These are phyloP conservation scores for Spathaspora hagerdaliae DNA, from an alignment of 805 yeast species.

Conservation along the genomic window DNA sequence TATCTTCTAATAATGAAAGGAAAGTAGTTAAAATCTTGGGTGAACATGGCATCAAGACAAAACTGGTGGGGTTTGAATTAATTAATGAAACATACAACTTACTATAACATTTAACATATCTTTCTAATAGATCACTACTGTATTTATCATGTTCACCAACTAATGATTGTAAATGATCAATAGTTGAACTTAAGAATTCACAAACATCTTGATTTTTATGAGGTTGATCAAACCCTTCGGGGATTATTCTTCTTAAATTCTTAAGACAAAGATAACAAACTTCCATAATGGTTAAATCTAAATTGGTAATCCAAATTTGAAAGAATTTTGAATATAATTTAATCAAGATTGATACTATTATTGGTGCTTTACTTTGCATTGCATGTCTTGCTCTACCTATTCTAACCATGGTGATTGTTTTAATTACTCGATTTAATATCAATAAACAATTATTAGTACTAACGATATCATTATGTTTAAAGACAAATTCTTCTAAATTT, in stretches of 20 bases:
- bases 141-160: slow-evolving; percentile 49
- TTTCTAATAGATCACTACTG: slow-evolving; percentile 55
- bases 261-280: slow-evolving; percentile 77
- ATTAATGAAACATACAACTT: slow-evolving; percentile 66
- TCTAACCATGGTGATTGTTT: slow-evolving; percentile 67
- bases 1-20: slow-evolving; percentile 55
- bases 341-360: slow-evolving; percentile 55
- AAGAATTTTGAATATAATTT: slow-evolving; percentile 58
- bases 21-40: slow-evolving; percentile 58
- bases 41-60: slow-evolving; percentile 64
- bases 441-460: slow-evolving; percentile 60
- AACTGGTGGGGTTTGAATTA: slow-evolving; percentile 61
- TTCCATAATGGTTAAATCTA: slow-evolving; percentile 57
- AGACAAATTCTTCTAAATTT: slow-evolving; percentile 41
- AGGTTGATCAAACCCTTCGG: slow-evolving; percentile 72
- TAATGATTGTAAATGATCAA: slow-evolving; percentile 58
- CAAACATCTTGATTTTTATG: slow-evolving; percentile 53
- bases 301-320: slow-evolving; percentile 54
- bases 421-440: slow-evolving; percentile 74
- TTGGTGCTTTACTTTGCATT: slow-evolving; percentile 67
- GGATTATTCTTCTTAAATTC: slow-evolving; percentile 64
- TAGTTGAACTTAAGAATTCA: slow-evolving; percentile 56
- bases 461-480: slow-evolving; percentile 41
- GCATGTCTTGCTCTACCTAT: slow-evolving; percentile 81
- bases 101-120: slow-evolving; percentile 69